These are phyloP conservation scores for Hordeum pubiflorum DNA, from an alignment of 202 grass and related monocot species.

Conservation along the genomic window DNA sequence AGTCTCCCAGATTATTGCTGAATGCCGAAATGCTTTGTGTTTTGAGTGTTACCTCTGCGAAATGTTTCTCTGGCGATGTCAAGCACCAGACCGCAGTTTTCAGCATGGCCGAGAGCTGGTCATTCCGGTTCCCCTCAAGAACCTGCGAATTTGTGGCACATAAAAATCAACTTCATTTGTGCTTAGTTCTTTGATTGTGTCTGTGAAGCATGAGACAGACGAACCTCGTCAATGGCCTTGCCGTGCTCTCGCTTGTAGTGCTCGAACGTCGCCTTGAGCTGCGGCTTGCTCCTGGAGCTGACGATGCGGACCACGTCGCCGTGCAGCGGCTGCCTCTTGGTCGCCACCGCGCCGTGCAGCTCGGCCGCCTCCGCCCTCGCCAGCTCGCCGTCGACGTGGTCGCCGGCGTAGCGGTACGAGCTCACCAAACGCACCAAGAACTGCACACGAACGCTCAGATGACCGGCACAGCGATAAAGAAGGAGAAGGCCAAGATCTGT, in stretches of 20 bases:
- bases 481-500: neutral
- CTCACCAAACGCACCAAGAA: conserved; percentile 68
- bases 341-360: conserved; percentile 42
- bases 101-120: conserved; percentile 43
- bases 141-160: conserved; percentile 24
- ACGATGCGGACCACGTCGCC: conserved; percentile 57
- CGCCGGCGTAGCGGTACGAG: conserved; percentile 65
- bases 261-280: conserved; percentile 58
- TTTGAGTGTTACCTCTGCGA: conserved; percentile 43
- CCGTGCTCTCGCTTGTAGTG: conserved; percentile 51
- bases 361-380: conserved; percentile 50
- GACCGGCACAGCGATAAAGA: neutral
- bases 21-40: neutral
- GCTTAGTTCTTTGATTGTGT: neutral
- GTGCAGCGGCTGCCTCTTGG: conserved; percentile 36
- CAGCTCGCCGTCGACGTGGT: conserved; percentile 37
- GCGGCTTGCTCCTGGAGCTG: conserved; percentile 70
- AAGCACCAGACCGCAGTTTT: conserved; percentile 68
- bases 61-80: conserved; percentile 69
- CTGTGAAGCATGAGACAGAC: neutral
- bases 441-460: conserved; percentile 8
- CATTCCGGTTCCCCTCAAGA: conserved; percentile 20
- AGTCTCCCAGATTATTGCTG: neutral
- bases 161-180: neutral
- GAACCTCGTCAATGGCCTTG: conserved; percentile 52